phyloP scores from a whole-genome alignment of 1,284 basidiomycete species.

The Marasmius oreades region DNA sequence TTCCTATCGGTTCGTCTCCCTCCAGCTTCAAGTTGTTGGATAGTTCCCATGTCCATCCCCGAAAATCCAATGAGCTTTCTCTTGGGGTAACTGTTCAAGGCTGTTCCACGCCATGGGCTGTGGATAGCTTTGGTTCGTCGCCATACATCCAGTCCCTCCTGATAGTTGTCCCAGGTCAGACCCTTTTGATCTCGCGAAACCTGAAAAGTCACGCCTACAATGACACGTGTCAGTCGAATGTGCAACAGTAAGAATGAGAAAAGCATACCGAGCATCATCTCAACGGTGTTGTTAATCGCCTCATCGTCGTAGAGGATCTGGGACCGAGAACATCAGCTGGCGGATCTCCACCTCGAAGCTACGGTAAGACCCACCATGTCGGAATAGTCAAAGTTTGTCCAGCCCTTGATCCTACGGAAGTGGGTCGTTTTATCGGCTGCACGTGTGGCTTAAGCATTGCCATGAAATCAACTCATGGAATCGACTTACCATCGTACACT shows the following conservation, averaged over 20 bases:
- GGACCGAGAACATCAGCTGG: neutral
- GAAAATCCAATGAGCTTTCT: slow-evolving; percentile 3
- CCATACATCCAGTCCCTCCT: slow-evolving; percentile 12
- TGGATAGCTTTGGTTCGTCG: slow-evolving; percentile 2
- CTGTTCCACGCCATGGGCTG: neutral
- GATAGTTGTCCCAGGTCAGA: slow-evolving; percentile 15
- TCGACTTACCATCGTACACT: slow-evolving; percentile 14
- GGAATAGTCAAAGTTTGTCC: slow-evolving; percentile 11
- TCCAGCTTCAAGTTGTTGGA: neutral
- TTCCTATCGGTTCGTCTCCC: neutral
- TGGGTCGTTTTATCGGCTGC: slow-evolving; percentile 9
- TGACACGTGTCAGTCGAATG: too few relatives aligned
- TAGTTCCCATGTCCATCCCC: slow-evolving; percentile 1
- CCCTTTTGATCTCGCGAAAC: slow-evolving; percentile 6
- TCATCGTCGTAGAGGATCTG: slow-evolving; percentile 2
- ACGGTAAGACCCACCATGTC: slow-evolving; percentile 10
- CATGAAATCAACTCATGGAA: neutral
- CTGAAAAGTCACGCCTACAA: slow-evolving; percentile 10
- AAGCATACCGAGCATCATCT: slow-evolving; percentile 1
- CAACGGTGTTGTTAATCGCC: neutral
- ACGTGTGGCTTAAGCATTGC: neutral
- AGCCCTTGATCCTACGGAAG: slow-evolving; percentile 13
- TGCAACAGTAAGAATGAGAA: neutral
- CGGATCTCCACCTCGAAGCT: neutral
- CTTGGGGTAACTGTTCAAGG: neutral